Conservation (phyloP, 306 rosid genomes). For the Abrus pulchellus region DNA sequence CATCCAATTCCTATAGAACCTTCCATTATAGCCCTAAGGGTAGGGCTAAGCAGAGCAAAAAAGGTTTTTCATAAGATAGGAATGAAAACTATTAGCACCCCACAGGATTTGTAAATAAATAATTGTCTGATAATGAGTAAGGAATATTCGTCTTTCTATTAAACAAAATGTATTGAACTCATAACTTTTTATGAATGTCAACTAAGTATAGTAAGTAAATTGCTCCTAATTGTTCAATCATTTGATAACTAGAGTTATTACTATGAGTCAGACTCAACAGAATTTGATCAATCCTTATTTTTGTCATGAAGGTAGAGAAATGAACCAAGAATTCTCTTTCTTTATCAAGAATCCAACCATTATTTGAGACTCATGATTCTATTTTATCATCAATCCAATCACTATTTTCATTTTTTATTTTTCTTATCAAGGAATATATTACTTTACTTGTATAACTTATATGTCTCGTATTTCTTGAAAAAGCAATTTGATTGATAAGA, state of each 20-base stretch:
- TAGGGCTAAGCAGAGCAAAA: no score
- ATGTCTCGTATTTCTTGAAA: neutral
- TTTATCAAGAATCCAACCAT: neutral
- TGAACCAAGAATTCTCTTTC: neutral
- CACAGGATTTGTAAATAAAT: no score
- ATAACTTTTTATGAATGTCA: neutral
- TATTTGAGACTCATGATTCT: neutral
- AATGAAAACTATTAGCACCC: no score
- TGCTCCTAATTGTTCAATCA: neutral
- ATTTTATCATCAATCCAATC: neutral
- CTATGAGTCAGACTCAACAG: neutral
- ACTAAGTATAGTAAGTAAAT: neutral
- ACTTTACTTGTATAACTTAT: neutral
- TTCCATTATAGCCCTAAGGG: neutral
- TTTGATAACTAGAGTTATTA: neutral
- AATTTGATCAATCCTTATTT: neutral
- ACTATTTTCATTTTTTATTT: no score
- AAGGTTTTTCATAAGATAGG: no score
- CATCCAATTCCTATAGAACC: constrained; percentile 6
- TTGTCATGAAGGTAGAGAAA: neutral
- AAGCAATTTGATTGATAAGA: no score
- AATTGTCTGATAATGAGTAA: neutral
- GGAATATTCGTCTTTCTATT: constrained; percentile 1
- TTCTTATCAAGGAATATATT: neutral
- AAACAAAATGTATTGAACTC: constrained; percentile 13